phyloP scores from a whole-genome alignment of 1,284 basidiomycete genomes.

The Fomes fomentarius region DNA sequence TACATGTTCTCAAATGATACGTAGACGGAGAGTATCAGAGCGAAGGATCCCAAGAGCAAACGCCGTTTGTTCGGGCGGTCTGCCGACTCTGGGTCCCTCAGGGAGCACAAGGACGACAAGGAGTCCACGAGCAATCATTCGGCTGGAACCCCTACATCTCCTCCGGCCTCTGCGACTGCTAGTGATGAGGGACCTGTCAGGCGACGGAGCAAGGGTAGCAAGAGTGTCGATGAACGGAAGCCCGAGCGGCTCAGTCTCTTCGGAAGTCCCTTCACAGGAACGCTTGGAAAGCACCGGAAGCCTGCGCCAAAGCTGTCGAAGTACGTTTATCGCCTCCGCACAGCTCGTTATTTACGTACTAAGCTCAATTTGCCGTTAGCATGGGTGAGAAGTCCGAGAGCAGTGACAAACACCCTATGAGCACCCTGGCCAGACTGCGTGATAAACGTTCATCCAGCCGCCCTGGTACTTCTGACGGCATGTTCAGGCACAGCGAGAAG shows the following conservation, averaged over 20 bases:
- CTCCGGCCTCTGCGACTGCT: conserved; percentile 28
- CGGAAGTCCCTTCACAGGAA: conserved; percentile 57
- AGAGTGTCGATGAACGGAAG: conserved; percentile 55
- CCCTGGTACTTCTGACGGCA: conserved; percentile 41
- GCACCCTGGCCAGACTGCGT: conserved; percentile 51
- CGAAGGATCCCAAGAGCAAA: conserved; percentile 31
- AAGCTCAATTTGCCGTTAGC: conserved; percentile 12
- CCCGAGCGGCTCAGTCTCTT: conserved; percentile 79
- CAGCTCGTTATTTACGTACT: conserved; percentile 4
- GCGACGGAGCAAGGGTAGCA: conserved; percentile 51
- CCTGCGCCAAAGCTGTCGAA: conserved; percentile 74
- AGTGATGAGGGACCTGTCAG: conserved; percentile 33
- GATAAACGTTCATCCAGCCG: conserved; percentile 40
- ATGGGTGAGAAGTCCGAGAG: conserved; percentile 29
- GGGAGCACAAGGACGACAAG: conserved; percentile 32
- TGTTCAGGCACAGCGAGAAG: conserved; percentile 15
- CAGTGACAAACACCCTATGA: conserved; percentile 35
- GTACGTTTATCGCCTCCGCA: conserved; percentile 38
- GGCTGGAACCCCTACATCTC: conserved; percentile 19
- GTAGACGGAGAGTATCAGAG: conserved; percentile 46
- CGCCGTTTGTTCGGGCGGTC: conserved; percentile 63
- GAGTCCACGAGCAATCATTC: conserved; percentile 41
- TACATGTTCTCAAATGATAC: conserved; percentile 1
- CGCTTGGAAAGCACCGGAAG: conserved; percentile 72
- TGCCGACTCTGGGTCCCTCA: conserved; percentile 33